Percentiles rank a stretch among this genome's conserved stretches.
Evolutionary conservation across 495 filamentous ascomycete species (phyloP).

Genomic region (Clavariopsis aquatica): DNA sequence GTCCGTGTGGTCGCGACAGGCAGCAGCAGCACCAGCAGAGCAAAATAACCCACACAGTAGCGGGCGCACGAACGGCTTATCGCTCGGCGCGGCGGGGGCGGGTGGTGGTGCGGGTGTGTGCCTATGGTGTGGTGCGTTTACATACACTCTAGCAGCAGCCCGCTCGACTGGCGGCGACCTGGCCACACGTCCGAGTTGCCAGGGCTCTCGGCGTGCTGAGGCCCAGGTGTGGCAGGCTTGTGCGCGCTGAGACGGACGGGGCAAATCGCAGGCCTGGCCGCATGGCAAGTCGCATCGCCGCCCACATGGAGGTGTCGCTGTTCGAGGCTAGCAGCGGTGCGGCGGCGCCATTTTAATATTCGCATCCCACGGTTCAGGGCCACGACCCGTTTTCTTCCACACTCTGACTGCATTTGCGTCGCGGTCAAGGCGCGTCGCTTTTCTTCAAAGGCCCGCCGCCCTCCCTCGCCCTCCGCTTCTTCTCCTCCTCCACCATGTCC

Average conservation of each 20-base stretch:
- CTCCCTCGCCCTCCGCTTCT: constrained; percentile 20
- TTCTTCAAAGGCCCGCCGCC: constrained; percentile 15
- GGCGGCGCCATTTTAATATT: constrained; percentile 15
- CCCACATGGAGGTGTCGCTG: not conserved
- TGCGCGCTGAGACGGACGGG: no score
- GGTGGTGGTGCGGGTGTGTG: no score
- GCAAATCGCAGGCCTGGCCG: no score
- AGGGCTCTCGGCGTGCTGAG: no score
- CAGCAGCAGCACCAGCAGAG: not conserved
- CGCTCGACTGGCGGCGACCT: no score
- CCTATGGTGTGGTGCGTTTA: no score
- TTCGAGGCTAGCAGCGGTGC: constrained; percentile 1
- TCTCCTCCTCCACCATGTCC: constrained; percentile 38
- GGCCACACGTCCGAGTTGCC: no score
- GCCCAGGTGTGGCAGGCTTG: no score
- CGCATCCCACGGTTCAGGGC: constrained; percentile 22
- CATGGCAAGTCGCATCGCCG: not conserved
- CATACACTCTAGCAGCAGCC: no score
- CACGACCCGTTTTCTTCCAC: constrained; percentile 7
- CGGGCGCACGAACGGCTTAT: no score
- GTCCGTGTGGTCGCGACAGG: no score
- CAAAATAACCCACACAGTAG: not conserved
- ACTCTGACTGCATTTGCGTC: constrained; percentile 2
- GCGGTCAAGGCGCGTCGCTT: constrained; percentile 25
- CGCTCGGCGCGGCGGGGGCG: no score